Conservation (phyloP, 352 stramenopile species). For the Pythium folliculosum region DNA sequence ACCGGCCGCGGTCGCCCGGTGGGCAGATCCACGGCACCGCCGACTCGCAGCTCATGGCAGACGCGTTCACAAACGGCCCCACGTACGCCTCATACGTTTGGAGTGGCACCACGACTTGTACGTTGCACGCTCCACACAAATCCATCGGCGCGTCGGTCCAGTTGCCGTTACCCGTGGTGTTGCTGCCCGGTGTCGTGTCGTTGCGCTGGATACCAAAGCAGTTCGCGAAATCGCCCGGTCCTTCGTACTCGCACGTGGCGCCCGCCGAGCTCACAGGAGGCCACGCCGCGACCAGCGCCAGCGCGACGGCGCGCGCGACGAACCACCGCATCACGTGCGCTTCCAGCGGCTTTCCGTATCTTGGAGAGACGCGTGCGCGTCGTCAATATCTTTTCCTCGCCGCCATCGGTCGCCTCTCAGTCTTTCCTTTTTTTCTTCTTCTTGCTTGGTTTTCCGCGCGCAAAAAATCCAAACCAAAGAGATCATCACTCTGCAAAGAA, state of each 20-base stretch:
- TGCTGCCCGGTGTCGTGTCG: background rate
- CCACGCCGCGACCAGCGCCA: background rate
- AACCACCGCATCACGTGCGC: background rate
- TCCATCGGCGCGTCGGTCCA: constrained; percentile 3
- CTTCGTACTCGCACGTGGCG: constrained; percentile 23
- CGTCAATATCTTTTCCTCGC: constrained; percentile 18
- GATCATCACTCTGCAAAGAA: constrained; percentile 5
- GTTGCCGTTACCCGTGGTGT: constrained; percentile 7
- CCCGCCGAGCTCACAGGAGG: background rate
- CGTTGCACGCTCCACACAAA: constrained; percentile 20
- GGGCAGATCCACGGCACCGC: constrained; percentile 31
- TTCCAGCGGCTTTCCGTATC: background rate
- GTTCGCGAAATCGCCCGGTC: constrained; percentile 9
- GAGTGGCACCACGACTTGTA: background rate
- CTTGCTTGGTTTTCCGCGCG: background rate
- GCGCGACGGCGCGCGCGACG: background rate
- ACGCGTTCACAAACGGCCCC: constrained; percentile 11
- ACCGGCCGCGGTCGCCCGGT: constrained; percentile 15
- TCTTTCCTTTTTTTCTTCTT: constrained; percentile 9
- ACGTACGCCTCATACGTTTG: constrained; percentile 18
- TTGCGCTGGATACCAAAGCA: constrained; percentile 5
- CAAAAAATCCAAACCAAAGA: background rate
- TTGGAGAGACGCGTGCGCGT: background rate
- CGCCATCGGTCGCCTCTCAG: constrained; percentile 13
- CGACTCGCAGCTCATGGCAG: constrained; percentile 4